These are phyloP conservation scores for Somion occarium DNA, from an alignment of 1,284 basidiomycete genomes.

Conservation along the genomic window DNA sequence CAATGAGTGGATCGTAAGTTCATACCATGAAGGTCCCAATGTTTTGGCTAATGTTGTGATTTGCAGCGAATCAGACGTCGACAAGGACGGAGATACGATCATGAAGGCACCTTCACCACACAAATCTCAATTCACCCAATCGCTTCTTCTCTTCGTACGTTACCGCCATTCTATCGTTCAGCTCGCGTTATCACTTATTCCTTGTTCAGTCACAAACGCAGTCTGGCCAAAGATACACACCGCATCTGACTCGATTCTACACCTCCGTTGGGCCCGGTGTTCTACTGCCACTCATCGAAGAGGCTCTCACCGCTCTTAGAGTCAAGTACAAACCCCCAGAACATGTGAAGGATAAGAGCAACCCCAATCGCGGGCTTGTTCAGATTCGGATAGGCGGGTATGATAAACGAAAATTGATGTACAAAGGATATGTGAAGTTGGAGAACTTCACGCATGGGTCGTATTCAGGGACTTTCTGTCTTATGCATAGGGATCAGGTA, in stretches of 20 bases:
- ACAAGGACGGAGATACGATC: conserved; percentile 51
- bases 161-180: not conserved
- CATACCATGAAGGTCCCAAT: not conserved
- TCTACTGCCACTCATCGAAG: conserved; percentile 47
- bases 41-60: not conserved
- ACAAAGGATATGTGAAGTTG: conserved; percentile 67
- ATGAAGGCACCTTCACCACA: conserved; percentile 40
- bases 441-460: conserved; percentile 48
- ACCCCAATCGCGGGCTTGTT: conserved; percentile 14
- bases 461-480: conserved; percentile 52
- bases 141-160: conserved; percentile 56
- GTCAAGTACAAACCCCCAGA: conserved; percentile 46
- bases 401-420: conserved; percentile 54
- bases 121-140: conserved; percentile 57
- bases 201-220: conserved; percentile 67
- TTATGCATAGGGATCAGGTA: conserved; percentile 63
- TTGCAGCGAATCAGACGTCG: conserved; percentile 20
- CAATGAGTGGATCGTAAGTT: not conserved
- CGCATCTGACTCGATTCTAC: conserved; percentile 76
- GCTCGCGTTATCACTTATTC: conserved; percentile 4
- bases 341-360: conserved; percentile 14
- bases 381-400: conserved; percentile 60
- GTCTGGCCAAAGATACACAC: conserved; percentile 59
- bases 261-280: conserved; percentile 47
- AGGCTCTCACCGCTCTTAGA: conserved; percentile 40